These are phyloP conservation scores for Rubia balearica DNA, from an alignment of 305 asterid species.

Conservation along the genomic window DNA sequence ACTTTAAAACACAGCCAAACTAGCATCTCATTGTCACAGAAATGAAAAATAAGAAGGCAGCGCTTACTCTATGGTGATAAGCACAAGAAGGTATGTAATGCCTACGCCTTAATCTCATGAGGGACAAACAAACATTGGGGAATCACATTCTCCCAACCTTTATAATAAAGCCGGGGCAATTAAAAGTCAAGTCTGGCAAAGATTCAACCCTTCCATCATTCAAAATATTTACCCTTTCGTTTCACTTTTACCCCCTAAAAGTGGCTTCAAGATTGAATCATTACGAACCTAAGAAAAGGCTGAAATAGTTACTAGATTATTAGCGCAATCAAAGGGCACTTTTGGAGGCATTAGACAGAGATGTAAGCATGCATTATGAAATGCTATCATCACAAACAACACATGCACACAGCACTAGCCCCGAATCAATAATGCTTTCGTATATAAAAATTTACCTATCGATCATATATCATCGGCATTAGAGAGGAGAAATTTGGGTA, in stretches of 20 bases:
- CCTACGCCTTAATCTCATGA: conserved; percentile 69
- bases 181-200: conserved; percentile 31
- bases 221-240: conserved; percentile 12
- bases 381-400: conserved; percentile 22
- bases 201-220: conserved; percentile 62
- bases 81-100: conserved; percentile 77
- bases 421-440: not conserved
- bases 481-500: conserved; percentile 22
- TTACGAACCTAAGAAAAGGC: conserved; percentile 24
- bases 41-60: conserved; percentile 3
- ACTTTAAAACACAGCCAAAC: not conserved
- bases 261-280: conserved; percentile 11
- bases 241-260: conserved; percentile 9
- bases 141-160: conserved; percentile 28
- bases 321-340: conserved; percentile 74
- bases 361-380: conserved; percentile 11
- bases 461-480: conserved; percentile 16
- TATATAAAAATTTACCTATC: conserved; percentile 20
- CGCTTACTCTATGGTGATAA: conserved; percentile 59
- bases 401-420: conserved; percentile 10
- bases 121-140: conserved; percentile 25
- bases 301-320: conserved; percentile 26
- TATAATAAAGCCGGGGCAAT: conserved; percentile 18
- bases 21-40: not conserved
- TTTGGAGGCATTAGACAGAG: conserved; percentile 27